Conservation (phyloP, 176 grass and related monocot species). For the Pharus latifolius region DNA sequence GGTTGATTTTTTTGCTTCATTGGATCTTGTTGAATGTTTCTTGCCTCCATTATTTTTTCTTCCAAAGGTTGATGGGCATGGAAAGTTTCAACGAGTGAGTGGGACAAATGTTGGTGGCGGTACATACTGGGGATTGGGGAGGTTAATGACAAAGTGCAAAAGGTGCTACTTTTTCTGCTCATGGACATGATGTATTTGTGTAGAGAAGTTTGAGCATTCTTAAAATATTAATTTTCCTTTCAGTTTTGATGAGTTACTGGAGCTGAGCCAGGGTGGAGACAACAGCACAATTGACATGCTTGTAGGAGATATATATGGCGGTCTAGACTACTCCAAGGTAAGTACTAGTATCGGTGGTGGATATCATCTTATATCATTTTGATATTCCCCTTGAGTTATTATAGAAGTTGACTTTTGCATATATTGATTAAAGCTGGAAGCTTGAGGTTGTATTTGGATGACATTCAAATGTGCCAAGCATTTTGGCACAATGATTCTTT, state of each 20-base stretch:
- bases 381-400: background rate
- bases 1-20: background rate
- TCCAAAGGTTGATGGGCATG: slow-evolving; percentile 87
- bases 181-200: background rate
- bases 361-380: slow-evolving; percentile 11
- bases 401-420: background rate
- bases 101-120: slow-evolving; percentile 98
- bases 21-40: background rate
- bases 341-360: background rate
- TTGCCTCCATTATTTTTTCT: slow-evolving; percentile 28
- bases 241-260: slow-evolving; percentile 97
- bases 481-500: background rate
- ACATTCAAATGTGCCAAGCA: background rate
- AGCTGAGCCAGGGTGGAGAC: slow-evolving; percentile 91
- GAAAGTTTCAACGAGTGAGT: slow-evolving; percentile 97
- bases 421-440: background rate
- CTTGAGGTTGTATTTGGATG: background rate
- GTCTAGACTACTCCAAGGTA: slow-evolving; percentile 97
- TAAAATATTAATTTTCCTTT: slow-evolving; percentile 21
- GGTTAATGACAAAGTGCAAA: slow-evolving; percentile 93
- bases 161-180: slow-evolving; percentile 45
- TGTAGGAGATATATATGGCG: slow-evolving; percentile 98
- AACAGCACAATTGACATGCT: slow-evolving; percentile 96
- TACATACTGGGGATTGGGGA: slow-evolving; percentile 93
- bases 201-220: slow-evolving; percentile 1